Percentiles rank a stretch among this genome's conserved stretches.
These are phyloP conservation scores for Ricinus communis DNA, from an alignment of 345 rosid genomes.

Conservation along the genomic window DNA sequence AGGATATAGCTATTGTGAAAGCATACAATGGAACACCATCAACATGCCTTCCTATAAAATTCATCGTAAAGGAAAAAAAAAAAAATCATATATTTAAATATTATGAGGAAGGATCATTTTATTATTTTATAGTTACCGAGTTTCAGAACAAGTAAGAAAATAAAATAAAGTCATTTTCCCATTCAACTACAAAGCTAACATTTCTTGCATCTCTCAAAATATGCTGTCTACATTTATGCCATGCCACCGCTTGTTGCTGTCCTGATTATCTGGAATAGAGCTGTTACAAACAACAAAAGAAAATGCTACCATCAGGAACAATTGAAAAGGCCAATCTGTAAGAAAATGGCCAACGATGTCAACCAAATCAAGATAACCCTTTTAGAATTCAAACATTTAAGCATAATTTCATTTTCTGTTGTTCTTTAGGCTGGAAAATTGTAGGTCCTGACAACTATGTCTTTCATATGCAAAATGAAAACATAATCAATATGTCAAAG, in stretches of 20 bases:
- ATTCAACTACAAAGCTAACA: conserved; percentile 9
- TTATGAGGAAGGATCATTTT: background rate
- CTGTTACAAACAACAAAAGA: conserved; percentile 39
- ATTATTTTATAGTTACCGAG: background rate
- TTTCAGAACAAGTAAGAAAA: background rate
- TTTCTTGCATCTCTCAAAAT: background rate
- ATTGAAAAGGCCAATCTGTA: background rate
- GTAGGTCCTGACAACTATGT: no score
- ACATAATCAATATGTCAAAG: no score
- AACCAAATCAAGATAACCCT: no score
- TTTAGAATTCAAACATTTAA: no score
- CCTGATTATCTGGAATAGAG: conserved; percentile 95
- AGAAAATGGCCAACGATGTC: background rate
- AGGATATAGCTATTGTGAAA: no score
- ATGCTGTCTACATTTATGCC: conserved; percentile 12
- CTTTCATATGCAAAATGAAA: no score
- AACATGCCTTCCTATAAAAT: no score
- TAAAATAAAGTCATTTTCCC: background rate
- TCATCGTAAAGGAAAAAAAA: no score
- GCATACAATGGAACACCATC: no score
- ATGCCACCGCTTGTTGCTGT: conserved; percentile 52
- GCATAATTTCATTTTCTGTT: no score
- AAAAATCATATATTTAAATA: no score
- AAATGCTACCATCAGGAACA: background rate
- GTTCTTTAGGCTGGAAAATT: no score